Base-by-base conservation (phyloP, 495 filamentous ascomycete species). In the Evansstolkia leycettana region DNA sequence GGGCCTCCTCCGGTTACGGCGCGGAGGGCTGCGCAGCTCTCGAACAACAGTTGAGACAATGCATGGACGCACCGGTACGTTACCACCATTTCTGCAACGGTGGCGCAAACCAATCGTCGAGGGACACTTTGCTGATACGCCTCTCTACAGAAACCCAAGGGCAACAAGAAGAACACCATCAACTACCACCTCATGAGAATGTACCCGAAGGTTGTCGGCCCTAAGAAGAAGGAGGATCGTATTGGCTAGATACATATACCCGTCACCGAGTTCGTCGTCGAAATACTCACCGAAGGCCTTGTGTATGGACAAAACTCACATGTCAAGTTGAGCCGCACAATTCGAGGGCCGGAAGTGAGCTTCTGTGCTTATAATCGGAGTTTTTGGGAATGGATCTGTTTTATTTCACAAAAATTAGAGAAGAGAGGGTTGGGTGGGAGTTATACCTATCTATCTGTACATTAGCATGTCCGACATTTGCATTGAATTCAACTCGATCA, bases 101-200 rank as follows among this genome's bases (percentile, higher is more conserved):
- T 33, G 13, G 9, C n/a, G n/a, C n/a, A n/a, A n/a, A n/a, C n/a
- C n/a, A n/a, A n/a, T n/a, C n/a, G n/a, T n/a, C n/a, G n/a, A n/a
- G n/a, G n/a, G n/a, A n/a, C n/a, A n/a, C n/a, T 53, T 38, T 3
- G 17, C 8, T 33, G 20, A 6, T 25, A 24, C 26, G 38, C 44
- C 29, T 36, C n/a, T 29, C 25, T 44, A 42, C 52, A 87, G 70
- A 78, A 67, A 68, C 62, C 78, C 24, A 66, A 70, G 43, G 57
- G 66, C n/a, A 61, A 70, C 48, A 72, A 75, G 57, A 79, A 73
- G 67, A 94, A 80, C 65, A 82, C 76, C 37, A 89, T 96, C 72
- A 98, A 98, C 63, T 94, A 93, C 69, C 88, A 95, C 58, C 60
- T 98, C 26, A 72, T 72, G 48, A 73, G 90, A 41, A 77, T 96